Evolutionary conservation across 208 protist species (phyloP), one percentile per base, ranked within the genome.

Genomic region (Crithidia bombi): DNA sequence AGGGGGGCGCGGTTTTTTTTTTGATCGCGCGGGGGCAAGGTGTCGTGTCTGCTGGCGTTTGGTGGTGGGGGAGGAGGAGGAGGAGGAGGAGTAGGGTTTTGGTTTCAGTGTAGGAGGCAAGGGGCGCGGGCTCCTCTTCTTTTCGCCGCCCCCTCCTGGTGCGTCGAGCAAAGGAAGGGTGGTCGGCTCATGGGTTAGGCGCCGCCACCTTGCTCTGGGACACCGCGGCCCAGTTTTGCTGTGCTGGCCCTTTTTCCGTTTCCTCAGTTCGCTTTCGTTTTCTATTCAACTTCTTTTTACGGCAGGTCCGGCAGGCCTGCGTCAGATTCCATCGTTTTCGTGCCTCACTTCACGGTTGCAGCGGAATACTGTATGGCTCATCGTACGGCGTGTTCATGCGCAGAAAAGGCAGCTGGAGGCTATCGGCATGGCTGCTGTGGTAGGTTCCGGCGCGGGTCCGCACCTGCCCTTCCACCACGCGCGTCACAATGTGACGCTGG

Each of bases 331-430:
- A 7, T 7, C 38, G 10, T 43, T 43, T 59, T n/a, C 23, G 12
- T 57, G 32, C 30, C 5, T 5, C 12, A 6, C 15, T 47, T 61
- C 2, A 23, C 49, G 3, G 6, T 0, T 1, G 35, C 3, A 69
- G 32, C 5, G 59, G 69, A 14, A 75, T 75, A 36, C 7, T 11
- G 33, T 52, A 35, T 0, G 86, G 83, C 62, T 78, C 55, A 41
- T 91, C 81, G 51, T 73, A 73, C 5, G 72, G 14, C 36, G 58
- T 28, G 25, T 79, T 74, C 15, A 63, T 46, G 21, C 83, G 81
- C 50, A 89, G 61, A 61, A 92, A 83, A 1, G 86, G 86, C 44
- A 88, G 72, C 65, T 87, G 80, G 11, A 83, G 41, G 51, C 62
- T 30, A 15, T 58, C 36, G 30, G 25, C 52, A 17, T 41, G 35